Base-by-base conservation (phyloP, 2,329 filamentous ascomycete species). In the Fusarium longipes region DNA sequence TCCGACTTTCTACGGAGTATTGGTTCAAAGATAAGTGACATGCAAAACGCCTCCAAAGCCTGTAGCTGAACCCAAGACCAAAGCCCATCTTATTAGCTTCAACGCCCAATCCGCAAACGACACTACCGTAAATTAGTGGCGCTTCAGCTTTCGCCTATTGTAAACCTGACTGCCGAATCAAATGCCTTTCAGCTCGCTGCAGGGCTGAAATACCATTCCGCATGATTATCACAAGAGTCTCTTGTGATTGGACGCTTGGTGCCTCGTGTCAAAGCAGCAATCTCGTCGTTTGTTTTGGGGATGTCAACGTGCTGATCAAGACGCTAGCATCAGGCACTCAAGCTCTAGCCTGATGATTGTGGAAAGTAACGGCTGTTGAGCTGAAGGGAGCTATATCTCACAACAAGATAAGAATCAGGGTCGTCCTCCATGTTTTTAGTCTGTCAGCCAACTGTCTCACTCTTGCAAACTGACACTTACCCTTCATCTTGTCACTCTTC, bases 111-210 rank as follows among this genome's bases (percentile, higher is more conserved):
- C 29, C 51, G 59, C 65, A 39, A 18, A n/a, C 25, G 30, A 30
- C 9, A 30, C 27, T n/a, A 22, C 24, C n/a, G 49, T 38, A 73
- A 73, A 68, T 73, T 71, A 53, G 70, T 73, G 70, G 70, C 70
- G 68, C 66, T 57, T 53, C 63, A 56, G 62, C 63, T 66, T 40
- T 43, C 25, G 12, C 29, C 20, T n/a, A 52, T 15, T 8, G 22
- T 12, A 10, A 18, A 4, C 5, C 12, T 11, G 11, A 58, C 12
- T 43, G n/a, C 57, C 70, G 50, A 73, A 73, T 73, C 67, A 73
- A 18, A 64, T 35, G 14, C 35, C 3, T 38, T 42, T 32, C 44
- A 33, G 42, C 27, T 22, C 44, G 43, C 53, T 63, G 63, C 70
- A 72, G 70, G 70, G 70, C 70, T 73, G 70, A 73, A 57, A 32